These are phyloP conservation scores for Glutinoglossum americanum DNA, from an alignment of 495 filamentous ascomycete species.

Conservation along the genomic window DNA sequence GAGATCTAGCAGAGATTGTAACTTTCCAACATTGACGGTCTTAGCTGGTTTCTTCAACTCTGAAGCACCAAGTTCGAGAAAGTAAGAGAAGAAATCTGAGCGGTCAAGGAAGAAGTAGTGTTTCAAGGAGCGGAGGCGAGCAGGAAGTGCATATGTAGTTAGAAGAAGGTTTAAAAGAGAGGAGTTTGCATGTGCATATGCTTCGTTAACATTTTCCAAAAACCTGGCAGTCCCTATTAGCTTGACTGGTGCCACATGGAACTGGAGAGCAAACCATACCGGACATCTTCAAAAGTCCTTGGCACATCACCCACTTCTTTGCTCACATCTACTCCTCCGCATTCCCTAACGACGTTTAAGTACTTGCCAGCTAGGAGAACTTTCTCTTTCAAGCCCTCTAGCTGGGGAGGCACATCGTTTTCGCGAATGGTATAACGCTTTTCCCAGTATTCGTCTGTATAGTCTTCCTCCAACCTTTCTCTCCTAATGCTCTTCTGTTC, in stretches of 20 bases:
- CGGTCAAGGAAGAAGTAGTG: slow-evolving; percentile 98
- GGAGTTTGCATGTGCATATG: slow-evolving; percentile 87
- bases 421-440: slow-evolving; percentile 88
- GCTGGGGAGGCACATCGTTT: slow-evolving; percentile 75
- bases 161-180: slow-evolving; percentile 80
- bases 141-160: slow-evolving; percentile 77
- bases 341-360: slow-evolving; percentile 90
- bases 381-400: slow-evolving; percentile 81
- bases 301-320: slow-evolving; percentile 77
- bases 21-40: slow-evolving; percentile 70
- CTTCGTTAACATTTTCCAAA: slow-evolving; percentile 82
- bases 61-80: slow-evolving; percentile 71
- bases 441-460: slow-evolving; percentile 98
- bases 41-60: slow-evolving; percentile 78
- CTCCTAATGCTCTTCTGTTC: slow-evolving; percentile 89
- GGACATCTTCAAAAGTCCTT: slow-evolving; percentile 64
- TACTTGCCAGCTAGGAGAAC: slow-evolving; percentile 92
- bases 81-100: slow-evolving; percentile 94
- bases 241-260: not conserved
- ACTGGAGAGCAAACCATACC: slow-evolving; percentile 6
- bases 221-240: slow-evolving; percentile 28
- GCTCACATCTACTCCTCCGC: slow-evolving; percentile 85
- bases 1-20: slow-evolving; percentile 84
- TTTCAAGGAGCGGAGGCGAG: slow-evolving; percentile 70
- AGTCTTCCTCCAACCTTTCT: slow-evolving; percentile 82